Conservation (phyloP, 2,329 filamentous ascomycete species). For the Colletotrichum limetticola region DNA sequence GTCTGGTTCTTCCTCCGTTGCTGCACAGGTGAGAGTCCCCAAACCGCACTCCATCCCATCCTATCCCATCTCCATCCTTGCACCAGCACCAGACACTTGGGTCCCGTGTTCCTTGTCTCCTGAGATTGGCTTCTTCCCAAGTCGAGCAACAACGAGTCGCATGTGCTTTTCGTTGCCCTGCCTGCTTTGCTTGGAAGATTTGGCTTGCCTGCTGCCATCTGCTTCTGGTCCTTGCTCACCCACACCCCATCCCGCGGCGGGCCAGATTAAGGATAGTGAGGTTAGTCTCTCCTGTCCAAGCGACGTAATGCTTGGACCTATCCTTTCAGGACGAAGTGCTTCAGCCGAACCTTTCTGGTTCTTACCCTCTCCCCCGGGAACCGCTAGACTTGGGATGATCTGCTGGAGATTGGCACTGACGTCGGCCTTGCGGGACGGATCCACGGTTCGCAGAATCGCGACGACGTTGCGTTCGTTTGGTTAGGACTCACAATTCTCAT, state of each 20-base stretch:
- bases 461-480: neutral
- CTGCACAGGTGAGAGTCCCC: constrained; percentile 16
- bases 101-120: constrained; percentile 23
- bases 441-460: neutral
- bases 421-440: neutral
- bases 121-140: constrained; percentile 25
- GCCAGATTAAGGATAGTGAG: constrained; percentile 12
- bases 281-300: neutral
- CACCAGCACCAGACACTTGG: constrained; percentile 29
- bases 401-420: neutral
- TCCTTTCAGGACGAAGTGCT: constrained; percentile 7
- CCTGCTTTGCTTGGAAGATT: neutral
- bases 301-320: constrained; percentile 1
- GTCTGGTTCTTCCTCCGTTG: neutral
- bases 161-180: constrained; percentile 1
- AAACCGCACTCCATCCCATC: constrained; percentile 6
- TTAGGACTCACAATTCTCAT: neutral
- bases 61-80: neutral
- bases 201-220: constrained; percentile 22
- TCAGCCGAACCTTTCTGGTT: neutral
- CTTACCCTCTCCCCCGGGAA: constrained; percentile 1
- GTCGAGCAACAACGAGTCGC: constrained; percentile 11
- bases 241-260: neutral
- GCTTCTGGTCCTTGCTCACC: constrained; percentile 11
- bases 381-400: constrained; percentile 22